Base-by-base conservation (phyloP, 805 yeast species). In the Sugiyamaella floridensis region DNA sequence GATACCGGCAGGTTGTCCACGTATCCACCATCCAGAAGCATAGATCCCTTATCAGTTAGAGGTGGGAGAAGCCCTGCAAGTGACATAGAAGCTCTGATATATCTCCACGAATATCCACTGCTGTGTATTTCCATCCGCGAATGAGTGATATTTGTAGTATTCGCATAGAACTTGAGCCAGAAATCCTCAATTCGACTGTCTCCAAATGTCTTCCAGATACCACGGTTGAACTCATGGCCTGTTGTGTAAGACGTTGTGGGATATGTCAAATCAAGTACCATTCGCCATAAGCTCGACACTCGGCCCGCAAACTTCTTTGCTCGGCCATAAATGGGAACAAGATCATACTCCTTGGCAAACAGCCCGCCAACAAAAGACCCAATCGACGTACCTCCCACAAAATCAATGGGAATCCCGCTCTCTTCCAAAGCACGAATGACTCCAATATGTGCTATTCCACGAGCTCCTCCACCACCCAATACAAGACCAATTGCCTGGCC, bases 381-480 rank as follows among this genome's bases (percentile, higher is more conserved):
- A 50, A 92, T 92, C 0, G 97, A 90, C 0, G 99, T 92, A 1
- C 99, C 99, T 0, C 99, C 99, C 48, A 92, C 80, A 55, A 90
- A 73, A 69, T 92, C 99, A 40, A 93, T 83, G 0, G 99, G 99
- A 12, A 92, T 86, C 0, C 97, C 97, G 51, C 82, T 81, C 57
- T 87, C 95, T 66, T 92, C 98, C 9, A 92, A 70, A 0, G 97
- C 96, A 48, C 82, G 80, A n/a, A 92, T 79, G 2, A 93, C 84
- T 2, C 99, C 99, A 42, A 92, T 75, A 66, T 92, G 99, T 12
- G 96, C 80, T 12, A 92, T 76, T 1, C 99, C 99, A 60, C 98
- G 76, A 0, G 98, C 96, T 43, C 99, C 99, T 42, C 99, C 99
- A 12, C 99, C 99, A 6, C 99, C 99, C 2, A 92, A 73, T 5